These are phyloP conservation scores for Elsinoe perseae DNA, from an alignment of 2,329 filamentous ascomycete species.

Conservation along the genomic window DNA sequence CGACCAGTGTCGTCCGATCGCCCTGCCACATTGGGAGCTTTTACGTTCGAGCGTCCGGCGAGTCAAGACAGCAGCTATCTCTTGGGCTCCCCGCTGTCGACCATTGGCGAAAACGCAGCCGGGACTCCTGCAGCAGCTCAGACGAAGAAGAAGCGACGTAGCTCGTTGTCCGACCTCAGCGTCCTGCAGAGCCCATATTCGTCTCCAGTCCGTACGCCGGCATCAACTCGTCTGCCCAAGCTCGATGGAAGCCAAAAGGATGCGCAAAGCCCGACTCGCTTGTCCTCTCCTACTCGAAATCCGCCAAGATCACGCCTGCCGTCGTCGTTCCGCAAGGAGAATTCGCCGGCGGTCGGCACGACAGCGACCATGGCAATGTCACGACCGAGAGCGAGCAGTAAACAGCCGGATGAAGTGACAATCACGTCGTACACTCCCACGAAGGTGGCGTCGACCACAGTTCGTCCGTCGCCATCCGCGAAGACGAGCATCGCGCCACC, in stretches of 20 bases:
- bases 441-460: constrained; percentile 32
- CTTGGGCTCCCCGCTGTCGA: constrained; percentile 40
- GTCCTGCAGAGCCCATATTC: constrained; percentile 3
- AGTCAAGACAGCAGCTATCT: constrained; percentile 41
- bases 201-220: background rate
- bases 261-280: constrained; percentile 20
- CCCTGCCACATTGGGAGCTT: constrained; percentile 38
- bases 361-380: constrained; percentile 20
- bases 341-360: constrained; percentile 31
- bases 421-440: constrained; percentile 28
- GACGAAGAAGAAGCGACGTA: constrained; percentile 74
- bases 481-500: constrained; percentile 33
- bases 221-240: constrained; percentile 24
- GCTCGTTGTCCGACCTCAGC: constrained; percentile 75
- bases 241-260: constrained; percentile 27
- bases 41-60: constrained; percentile 40
- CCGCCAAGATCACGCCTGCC: constrained; percentile 30
- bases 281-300: constrained; percentile 35
- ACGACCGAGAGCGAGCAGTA: constrained; percentile 26
- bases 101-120: constrained; percentile 40
- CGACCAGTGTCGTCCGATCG: constrained; percentile 51
- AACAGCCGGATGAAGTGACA: constrained; percentile 28
- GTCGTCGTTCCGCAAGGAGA: constrained; percentile 37
- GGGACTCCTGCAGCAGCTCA: constrained; percentile 39
- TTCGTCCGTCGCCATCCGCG: constrained; percentile 29